phyloP scores from a whole-genome alignment of 2,329 filamentous ascomycete species.

The Pseudogymnoascus verrucosus region DNA sequence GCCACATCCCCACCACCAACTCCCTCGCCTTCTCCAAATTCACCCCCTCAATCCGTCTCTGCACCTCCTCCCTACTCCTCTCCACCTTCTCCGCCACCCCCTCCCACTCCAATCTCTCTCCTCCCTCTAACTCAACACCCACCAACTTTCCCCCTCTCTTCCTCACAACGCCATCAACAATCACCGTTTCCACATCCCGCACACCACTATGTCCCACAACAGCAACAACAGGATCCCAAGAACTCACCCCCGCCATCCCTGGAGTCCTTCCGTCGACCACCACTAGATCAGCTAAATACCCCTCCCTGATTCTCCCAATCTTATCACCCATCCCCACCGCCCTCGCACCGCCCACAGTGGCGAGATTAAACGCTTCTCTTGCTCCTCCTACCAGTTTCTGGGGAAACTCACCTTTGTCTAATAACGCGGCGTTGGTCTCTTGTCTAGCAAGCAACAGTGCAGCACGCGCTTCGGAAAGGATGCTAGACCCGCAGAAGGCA shows the following conservation, averaged over 20 bases:
- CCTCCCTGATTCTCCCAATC: slow-evolving; percentile 38
- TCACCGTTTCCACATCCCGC: slow-evolving; percentile 35
- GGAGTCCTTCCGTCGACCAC: slow-evolving; percentile 37
- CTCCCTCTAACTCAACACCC: slow-evolving; percentile 12
- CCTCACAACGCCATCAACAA: slow-evolving; percentile 35
- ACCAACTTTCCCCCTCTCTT: slow-evolving; percentile 27
- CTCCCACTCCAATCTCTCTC: slow-evolving; percentile 12
- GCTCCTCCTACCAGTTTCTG: slow-evolving; percentile 26
- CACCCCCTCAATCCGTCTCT: slow-evolving; percentile 25
- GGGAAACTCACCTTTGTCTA: slow-evolving; percentile 21
- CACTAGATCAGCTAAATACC: slow-evolving; percentile 40
- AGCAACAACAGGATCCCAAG: slow-evolving; percentile 35
- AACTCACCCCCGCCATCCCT: slow-evolving; percentile 33
- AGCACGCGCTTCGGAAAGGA: slow-evolving; percentile 29
- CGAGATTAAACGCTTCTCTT: slow-evolving; percentile 41
- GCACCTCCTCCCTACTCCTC: slow-evolving; percentile 27
- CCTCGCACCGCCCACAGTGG: slow-evolving; percentile 38
- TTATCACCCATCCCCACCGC: slow-evolving; percentile 34
- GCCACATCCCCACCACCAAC: slow-evolving; percentile 23
- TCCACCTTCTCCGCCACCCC: slow-evolving; percentile 19
- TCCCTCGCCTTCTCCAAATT: slow-evolving; percentile 24
- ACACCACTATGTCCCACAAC: slow-evolving; percentile 35
- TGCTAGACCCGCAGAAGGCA: slow-evolving; percentile 24
- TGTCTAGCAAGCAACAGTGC: slow-evolving; percentile 27
- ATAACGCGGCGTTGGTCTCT: slow-evolving; percentile 24